Percentiles rank a stretch among this genome's conserved stretches.
Evolutionary conservation across 202 grass and related monocot species (phyloP).

Genomic region (Brachypodium distachyon): DNA sequence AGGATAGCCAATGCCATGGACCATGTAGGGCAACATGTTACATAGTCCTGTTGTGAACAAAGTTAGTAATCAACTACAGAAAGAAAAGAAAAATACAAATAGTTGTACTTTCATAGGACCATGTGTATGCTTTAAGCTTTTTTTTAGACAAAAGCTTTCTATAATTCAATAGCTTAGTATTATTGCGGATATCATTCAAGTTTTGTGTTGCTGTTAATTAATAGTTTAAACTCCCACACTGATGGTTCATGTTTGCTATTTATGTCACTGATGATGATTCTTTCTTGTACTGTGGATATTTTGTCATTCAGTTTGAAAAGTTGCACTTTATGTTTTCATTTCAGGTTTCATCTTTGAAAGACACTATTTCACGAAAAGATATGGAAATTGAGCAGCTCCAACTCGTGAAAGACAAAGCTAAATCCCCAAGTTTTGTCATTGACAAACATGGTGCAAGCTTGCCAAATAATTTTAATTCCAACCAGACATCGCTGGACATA

Average conservation of each 20-base stretch:
- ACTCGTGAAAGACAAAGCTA: constrained; percentile 45
- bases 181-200: neutral
- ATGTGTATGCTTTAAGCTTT: neutral
- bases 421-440: constrained; percentile 2
- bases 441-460: constrained; percentile 29
- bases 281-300: neutral
- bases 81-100: neutral
- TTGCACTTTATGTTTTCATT: neutral
- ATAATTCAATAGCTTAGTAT: neutral
- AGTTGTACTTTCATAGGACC: neutral
- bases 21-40: neutral
- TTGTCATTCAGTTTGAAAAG: neutral
- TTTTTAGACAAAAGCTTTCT: too few relatives aligned
- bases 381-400: constrained; percentile 85
- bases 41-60: neutral
- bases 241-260: neutral
- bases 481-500: neutral
- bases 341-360: constrained; percentile 84
- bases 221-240: neutral
- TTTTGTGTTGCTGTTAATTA: neutral
- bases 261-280: neutral
- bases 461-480: constrained; percentile 23
- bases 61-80: neutral
- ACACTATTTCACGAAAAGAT: constrained; percentile 82
- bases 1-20: neutral